Base-by-base conservation (phyloP, 805 yeast species). In the Starmera pachycereana region DNA sequence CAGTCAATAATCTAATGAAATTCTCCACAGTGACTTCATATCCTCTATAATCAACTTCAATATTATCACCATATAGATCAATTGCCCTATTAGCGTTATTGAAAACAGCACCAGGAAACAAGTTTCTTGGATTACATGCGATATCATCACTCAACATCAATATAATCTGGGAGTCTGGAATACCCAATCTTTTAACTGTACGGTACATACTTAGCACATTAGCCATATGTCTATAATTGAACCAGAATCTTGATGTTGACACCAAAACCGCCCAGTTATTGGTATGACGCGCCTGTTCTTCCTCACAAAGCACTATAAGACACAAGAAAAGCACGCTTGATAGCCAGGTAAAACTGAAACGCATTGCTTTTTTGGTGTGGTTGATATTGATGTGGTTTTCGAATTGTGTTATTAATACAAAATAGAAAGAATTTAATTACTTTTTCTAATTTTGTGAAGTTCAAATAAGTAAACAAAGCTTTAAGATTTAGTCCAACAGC, bases 11-110 rank as follows among this genome's bases (percentile, higher is more conserved):
- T 45, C 98, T 69, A n/a, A 92, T 78, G 51, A 92, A 90, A 59
- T 88, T 90, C 59, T 92, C 97, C 18, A 92, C 99, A 0, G 98
- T 92, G 19, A 92, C 99, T 51, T 92, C 98, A 57, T 92, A 92
- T 1, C 99, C 99, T 46, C 97, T 68, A 59, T 88, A 92, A 61
- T 92, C 99, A 12, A 92, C 97, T 59, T 92, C 97, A 32, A 92
- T 84, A 54, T 80, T 80, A 48, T 86, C 96, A 35, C 98, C 97
- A 56, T 92, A 92, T 35, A 92, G 68, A 58, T 92, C 99, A 36
- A 92, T 71, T 10, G 82, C 92, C 54, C 95, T 81, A 59, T 88
- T 95, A 56, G 83, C 85, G 56, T 89, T 90, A 57, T 92, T 92
- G 72, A 82, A 92, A 7, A 92, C 96, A 4, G 95, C 82, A 1